Base-by-base conservation (phyloP, 306 rosid species). In the Glycine soja region DNA sequence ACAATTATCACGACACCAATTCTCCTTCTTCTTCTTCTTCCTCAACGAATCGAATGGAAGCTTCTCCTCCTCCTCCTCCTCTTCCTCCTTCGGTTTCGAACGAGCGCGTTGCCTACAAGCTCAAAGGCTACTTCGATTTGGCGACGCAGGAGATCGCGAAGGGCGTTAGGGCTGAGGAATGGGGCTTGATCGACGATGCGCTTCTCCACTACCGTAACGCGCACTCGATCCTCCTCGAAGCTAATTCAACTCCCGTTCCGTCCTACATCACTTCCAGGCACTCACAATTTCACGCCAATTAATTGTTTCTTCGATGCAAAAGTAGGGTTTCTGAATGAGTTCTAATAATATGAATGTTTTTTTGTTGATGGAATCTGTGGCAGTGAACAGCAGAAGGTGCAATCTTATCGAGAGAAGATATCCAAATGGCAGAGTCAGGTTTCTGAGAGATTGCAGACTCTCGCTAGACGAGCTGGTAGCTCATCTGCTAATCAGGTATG, bases 151-250 rank as follows among this genome's bases (percentile, higher is more conserved):
- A 95, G 93, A 93, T 95, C 88, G 95, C 83, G 13, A 95, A 93
- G 76, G 99, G 92, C 67, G 98, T 95, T 84, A 87, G 97, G 82
- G 99, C 99, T 7, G 99, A 95, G 82, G 99, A 95, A 77, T 95
- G 99, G 98, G 98, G 97, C 11, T 68, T 95, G 74, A 45, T 88
- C 57, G 93, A 93, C 74, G 94, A 95, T 32, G 98, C 99, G 74
- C 78, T 95, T 80, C 87, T 79, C 66, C 96, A 91, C 85, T 95
- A 93, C 68, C 85, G 83, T 72, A 90, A 87, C 84, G 94, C 98
- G 1, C 94, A 90, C 24, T 86, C 95, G n/a, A 87, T 95, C 59
- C 92, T 95, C 42, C 63, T 72, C 4, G 99, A 95, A 85, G 98
- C 98, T 36, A 84, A 77, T 87, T 95, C 99, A 0, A 93, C 97